These are phyloP conservation scores for Bacterosira constricta DNA, from an alignment of 108 stramenopile species.

Conservation along the genomic window DNA sequence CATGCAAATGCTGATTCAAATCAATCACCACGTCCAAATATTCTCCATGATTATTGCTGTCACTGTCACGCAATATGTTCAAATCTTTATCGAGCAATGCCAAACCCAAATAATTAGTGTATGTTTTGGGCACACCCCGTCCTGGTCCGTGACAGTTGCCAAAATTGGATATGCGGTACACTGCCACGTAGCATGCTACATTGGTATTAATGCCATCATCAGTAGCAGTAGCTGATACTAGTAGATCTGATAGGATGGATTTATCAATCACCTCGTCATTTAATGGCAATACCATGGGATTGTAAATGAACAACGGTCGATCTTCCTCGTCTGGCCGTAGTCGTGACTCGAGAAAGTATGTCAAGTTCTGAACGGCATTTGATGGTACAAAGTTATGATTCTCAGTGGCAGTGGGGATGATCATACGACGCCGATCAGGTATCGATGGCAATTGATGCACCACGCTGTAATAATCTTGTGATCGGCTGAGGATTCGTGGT, in stretches of 20 bases:
- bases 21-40: constrained; percentile 44
- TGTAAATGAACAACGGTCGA: constrained; percentile 49
- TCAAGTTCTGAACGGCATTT: constrained; percentile 30
- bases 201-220: not conserved
- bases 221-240: not conserved
- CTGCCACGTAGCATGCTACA: constrained; percentile 33
- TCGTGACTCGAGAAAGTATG: constrained; percentile 39
- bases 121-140: constrained; percentile 31
- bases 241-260: constrained; percentile 19
- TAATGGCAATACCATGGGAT: constrained; percentile 44
- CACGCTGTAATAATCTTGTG: constrained; percentile 7
- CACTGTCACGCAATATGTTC: constrained; percentile 21
- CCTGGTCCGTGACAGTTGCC: constrained; percentile 52
- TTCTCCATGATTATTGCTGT: constrained; percentile 8
- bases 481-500: not conserved
- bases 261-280: constrained; percentile 15
- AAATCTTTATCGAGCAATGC: constrained; percentile 47
- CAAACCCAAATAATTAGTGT: constrained; percentile 38
- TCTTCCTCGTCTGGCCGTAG: constrained; percentile 29
- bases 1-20: constrained; percentile 30
- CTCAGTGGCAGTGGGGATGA: not conserved
- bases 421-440: constrained; percentile 31
- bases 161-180: constrained; percentile 45
- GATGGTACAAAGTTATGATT: constrained; percentile 3
- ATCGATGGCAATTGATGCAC: constrained; percentile 37